A percentile compares a stretch with the other conserved stretches of the same genome.
phyloP scores from a whole-genome alignment of 805 yeast species.

The Cyberlindnera amylophila region DNA sequence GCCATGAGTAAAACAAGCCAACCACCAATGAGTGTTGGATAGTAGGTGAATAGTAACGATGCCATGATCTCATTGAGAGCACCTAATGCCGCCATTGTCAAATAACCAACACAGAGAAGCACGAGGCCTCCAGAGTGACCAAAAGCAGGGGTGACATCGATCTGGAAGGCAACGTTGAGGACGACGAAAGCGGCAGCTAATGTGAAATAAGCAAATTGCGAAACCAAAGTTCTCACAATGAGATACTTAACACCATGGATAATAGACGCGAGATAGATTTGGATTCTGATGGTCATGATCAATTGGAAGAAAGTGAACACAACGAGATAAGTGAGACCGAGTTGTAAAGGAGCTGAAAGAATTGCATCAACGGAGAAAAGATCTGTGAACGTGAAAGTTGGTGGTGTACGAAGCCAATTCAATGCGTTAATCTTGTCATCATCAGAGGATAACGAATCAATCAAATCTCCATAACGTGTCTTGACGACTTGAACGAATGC shows the following conservation, averaged over 20 bases:
- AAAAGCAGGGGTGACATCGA: slow-evolving; percentile 50
- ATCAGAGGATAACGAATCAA: slow-evolving; percentile 34
- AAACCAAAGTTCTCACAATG: slow-evolving; percentile 35
- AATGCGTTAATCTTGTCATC: slow-evolving; percentile 22
- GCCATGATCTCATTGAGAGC: slow-evolving; percentile 63
- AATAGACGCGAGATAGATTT: slow-evolving; percentile 35
- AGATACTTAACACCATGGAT: slow-evolving; percentile 42
- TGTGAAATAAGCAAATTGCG: slow-evolving; percentile 50
- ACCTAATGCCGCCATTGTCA: slow-evolving; percentile 72
- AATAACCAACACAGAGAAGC: slow-evolving; percentile 60
- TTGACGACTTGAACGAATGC: slow-evolving; percentile 9
- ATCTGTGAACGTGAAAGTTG: slow-evolving; percentile 34
- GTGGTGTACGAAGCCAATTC: slow-evolving; percentile 12
- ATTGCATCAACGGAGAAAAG: slow-evolving; percentile 45
- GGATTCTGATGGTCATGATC: slow-evolving; percentile 47
- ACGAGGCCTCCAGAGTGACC: slow-evolving; percentile 70
- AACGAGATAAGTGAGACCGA: slow-evolving; percentile 68
- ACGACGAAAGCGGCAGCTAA: slow-evolving; percentile 55
- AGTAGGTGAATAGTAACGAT: slow-evolving; percentile 42
- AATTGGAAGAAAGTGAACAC: slow-evolving; percentile 71
- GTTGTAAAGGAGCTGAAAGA: slow-evolving; percentile 61
- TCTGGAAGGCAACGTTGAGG: slow-evolving; percentile 63
- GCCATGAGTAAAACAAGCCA: slow-evolving; percentile 70
- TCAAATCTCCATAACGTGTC: slow-evolving; percentile 5
- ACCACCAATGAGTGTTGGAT: slow-evolving; percentile 66